Evolutionary conservation across 2,329 filamentous ascomycete species (phyloP).

Genomic region (Ilyonectria mors-panacis): DNA sequence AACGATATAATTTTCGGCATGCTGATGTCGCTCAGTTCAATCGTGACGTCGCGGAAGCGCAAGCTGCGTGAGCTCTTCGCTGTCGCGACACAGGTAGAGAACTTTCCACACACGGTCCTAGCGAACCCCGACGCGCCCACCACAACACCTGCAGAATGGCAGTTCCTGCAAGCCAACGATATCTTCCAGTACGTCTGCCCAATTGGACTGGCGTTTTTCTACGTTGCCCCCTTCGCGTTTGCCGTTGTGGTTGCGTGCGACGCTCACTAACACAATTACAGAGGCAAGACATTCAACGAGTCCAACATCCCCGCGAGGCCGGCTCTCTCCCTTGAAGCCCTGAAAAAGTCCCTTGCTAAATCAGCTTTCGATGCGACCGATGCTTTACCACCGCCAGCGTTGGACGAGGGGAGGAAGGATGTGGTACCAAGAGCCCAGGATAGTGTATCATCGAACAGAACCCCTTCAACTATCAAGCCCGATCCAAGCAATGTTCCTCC

Average conservation of each 20-base stretch:
- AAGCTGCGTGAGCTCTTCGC: conserved; percentile 91
- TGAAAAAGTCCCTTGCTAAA: conserved; percentile 57
- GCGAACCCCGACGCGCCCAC: conserved; percentile 70
- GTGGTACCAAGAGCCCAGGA: conserved; percentile 27
- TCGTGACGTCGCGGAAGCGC: conserved; percentile 88
- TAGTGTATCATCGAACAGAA: conserved; percentile 31
- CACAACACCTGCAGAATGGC: conserved; percentile 65
- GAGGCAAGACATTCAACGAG: conserved; percentile 64
- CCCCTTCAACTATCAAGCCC: conserved; percentile 26
- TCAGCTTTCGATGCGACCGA: conserved; percentile 42
- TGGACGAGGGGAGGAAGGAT: conserved; percentile 30
- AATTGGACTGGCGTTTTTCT: conserved; percentile 36
- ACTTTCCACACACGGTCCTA: conserved; percentile 72
- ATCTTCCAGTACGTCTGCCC: conserved; percentile 70
- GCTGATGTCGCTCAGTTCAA: conserved; percentile 70
- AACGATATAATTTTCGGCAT: conserved; percentile 61
- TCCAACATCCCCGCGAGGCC: conserved; percentile 66
- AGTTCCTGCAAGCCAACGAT: conserved; percentile 71
- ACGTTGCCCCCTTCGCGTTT: conserved; percentile 37
- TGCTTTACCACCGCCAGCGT: conserved; percentile 25
- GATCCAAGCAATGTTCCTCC: conserved; percentile 27
- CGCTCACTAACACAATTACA: conserved; percentile 45
- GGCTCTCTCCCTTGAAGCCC: conserved; percentile 59
- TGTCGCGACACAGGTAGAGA: conserved; percentile 79
- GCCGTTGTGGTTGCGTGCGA: conserved; percentile 29